A percentile compares a stretch with the other conserved stretches of the same genome.
Conservation (phyloP, 352 stramenopile species). For the Pythium phragmitis region DNA sequence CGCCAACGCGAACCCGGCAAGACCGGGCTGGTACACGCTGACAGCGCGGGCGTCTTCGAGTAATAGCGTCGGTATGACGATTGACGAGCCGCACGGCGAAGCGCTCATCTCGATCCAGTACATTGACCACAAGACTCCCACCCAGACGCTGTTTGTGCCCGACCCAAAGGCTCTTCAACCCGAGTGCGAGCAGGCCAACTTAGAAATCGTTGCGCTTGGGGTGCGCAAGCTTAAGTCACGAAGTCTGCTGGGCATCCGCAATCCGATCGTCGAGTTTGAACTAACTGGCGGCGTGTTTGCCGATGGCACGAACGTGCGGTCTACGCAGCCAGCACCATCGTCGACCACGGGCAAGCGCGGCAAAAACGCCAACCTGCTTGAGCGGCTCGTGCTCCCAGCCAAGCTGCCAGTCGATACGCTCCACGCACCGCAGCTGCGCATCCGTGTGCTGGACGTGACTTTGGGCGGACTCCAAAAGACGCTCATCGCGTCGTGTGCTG, state of each 20-base stretch:
- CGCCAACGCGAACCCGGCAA: slow-evolving; percentile 39
- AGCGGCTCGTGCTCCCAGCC: slow-evolving; percentile 45
- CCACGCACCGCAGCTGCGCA: slow-evolving; percentile 57
- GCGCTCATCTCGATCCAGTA: slow-evolving; percentile 64
- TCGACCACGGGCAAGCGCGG: slow-evolving; percentile 18
- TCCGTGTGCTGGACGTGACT: slow-evolving; percentile 56
- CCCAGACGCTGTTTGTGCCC: slow-evolving; percentile 29
- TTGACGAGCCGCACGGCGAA: slow-evolving; percentile 47
- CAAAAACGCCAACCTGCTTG: slow-evolving; percentile 80
- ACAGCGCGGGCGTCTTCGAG: slow-evolving; percentile 11
- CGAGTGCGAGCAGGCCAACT: slow-evolving; percentile 48
- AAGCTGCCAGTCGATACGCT: slow-evolving; percentile 62
- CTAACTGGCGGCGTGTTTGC: slow-evolving; percentile 52
- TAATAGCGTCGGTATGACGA: slow-evolving; percentile 10
- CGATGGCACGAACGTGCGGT: slow-evolving; percentile 42
- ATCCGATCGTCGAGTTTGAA: slow-evolving; percentile 68
- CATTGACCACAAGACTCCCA: slow-evolving; percentile 43
- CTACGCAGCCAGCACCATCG: slow-evolving; percentile 30
- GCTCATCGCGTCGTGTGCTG: slow-evolving; percentile 50
- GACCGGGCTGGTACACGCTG: slow-evolving; percentile 54
- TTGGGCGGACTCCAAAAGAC: slow-evolving; percentile 58
- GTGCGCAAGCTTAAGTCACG: slow-evolving; percentile 64
- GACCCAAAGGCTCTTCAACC: slow-evolving; percentile 36
- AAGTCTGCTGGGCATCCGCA: slow-evolving; percentile 51
- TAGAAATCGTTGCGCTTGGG: slow-evolving; percentile 72